Conservation (phyloP, 768 basidiomycete genomes). For the Auriscalpium microsporum region DNA sequence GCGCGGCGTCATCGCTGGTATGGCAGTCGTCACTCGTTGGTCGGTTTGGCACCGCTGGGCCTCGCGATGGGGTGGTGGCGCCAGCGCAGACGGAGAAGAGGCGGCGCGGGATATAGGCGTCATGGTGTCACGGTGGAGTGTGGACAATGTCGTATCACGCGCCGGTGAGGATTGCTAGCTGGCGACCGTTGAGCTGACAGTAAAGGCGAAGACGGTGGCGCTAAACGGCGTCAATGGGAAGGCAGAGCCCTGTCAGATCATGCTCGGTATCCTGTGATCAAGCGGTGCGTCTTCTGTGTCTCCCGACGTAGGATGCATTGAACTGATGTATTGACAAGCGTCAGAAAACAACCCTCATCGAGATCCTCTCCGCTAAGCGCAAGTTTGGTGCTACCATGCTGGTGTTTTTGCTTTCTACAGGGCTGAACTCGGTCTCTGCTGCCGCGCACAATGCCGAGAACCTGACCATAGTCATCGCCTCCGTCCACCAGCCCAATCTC, state of each 20-base stretch:
- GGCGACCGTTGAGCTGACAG: too few relatives aligned
- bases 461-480: conserved; percentile 59
- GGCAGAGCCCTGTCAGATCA: conserved; percentile 67
- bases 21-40: conserved; percentile 69
- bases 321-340: conserved; percentile 32
- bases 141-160: conserved; percentile 55
- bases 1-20: conserved; percentile 82
- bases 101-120: conserved; percentile 22
- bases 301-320: background rate
- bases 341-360: conserved; percentile 93
- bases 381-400: conserved; percentile 59
- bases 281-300: conserved; percentile 43
- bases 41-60: conserved; percentile 46
- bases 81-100: conserved; percentile 55
- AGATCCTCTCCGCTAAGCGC: conserved; percentile 77
- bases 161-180: background rate
- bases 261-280: conserved; percentile 90
- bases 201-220: conserved; percentile 59
- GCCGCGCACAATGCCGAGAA: conserved; percentile 60
- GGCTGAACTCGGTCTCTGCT: conserved; percentile 19
- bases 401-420: conserved; percentile 35
- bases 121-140: conserved; percentile 55
- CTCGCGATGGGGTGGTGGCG: conserved; percentile 51
- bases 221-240: conserved; percentile 62
- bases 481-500: conserved; percentile 83